phyloP scores from a whole-genome alignment of 371 early-diverging fungal species.

The Mortierella sp. region DNA sequence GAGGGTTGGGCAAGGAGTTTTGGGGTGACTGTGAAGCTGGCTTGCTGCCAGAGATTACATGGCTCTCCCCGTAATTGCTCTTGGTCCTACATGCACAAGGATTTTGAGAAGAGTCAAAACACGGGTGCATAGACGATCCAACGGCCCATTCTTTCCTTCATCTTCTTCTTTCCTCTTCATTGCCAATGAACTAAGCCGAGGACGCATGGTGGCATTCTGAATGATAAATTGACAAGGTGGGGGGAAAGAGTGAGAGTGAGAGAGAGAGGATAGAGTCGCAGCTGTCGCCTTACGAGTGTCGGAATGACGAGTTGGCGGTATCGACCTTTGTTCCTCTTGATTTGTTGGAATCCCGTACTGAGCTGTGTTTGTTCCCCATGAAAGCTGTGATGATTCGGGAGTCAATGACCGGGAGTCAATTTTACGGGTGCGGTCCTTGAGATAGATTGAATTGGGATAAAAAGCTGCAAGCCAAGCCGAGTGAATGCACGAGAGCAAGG shows the following conservation, averaged over 20 bases:
- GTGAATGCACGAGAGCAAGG: neutral
- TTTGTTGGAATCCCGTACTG: slow-evolving; percentile 22
- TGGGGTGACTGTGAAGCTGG: neutral
- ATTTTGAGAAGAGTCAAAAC: no score
- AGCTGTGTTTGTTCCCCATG: slow-evolving; percentile 50
- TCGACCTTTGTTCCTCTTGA: slow-evolving; percentile 41
- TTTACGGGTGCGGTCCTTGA: neutral
- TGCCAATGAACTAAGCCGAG: neutral
- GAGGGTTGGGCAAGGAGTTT: neutral
- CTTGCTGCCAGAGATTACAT: slow-evolving; percentile 14
- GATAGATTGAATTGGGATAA: neutral
- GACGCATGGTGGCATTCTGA: no score
- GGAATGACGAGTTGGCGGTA: slow-evolving; percentile 2
- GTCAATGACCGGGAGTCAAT: neutral
- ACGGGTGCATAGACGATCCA: neutral
- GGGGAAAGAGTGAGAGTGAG: neutral
- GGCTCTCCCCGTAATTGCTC: slow-evolving; percentile 16
- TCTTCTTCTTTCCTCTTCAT: no score
- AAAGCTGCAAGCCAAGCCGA: neutral
- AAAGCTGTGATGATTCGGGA: neutral
- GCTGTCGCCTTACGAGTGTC: neutral
- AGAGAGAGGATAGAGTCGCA: neutral
- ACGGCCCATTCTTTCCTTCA: neutral
- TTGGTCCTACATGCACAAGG: slow-evolving; percentile 24
- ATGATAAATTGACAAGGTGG: no score